A percentile compares a stretch with the other conserved stretches of the same genome.
phyloP scores from a whole-genome alignment of 495 filamentous ascomycete species.

The Lichina pygmaea region DNA sequence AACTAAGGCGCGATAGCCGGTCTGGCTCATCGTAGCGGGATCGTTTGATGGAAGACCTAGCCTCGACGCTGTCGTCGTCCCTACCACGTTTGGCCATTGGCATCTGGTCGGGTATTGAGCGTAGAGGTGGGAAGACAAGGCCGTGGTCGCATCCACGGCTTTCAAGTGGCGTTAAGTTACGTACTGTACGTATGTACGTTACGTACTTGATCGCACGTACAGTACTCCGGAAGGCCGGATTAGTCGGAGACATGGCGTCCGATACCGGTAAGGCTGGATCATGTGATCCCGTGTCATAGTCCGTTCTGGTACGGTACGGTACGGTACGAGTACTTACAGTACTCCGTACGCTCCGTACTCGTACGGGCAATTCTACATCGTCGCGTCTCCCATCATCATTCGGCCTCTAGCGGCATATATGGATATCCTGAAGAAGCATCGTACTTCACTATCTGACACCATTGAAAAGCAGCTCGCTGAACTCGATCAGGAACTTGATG shows the following conservation, averaged over 20 bases:
- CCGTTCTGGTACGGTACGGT: too few species aligned
- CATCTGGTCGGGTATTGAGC: neutral
- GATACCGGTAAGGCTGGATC: neutral
- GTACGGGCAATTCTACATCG: too few species aligned
- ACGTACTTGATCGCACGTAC: too few species aligned
- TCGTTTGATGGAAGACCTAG: conserved; percentile 6
- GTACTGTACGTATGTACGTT: too few species aligned
- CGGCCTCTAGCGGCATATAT: conserved; percentile 1
- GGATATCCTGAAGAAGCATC: conserved; percentile 3
- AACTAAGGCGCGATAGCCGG: conserved; percentile 38
- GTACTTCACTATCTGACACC: neutral
- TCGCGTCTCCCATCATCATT: neutral
- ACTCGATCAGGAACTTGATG: conserved; percentile 1
- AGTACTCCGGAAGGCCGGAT: neutral
- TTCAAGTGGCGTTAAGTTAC: too few species aligned
- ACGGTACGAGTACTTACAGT: neutral
- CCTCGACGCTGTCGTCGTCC: neutral
- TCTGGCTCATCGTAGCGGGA: conserved; percentile 10
- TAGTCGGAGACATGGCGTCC: neutral
- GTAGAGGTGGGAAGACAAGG: neutral
- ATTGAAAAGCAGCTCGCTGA: conserved; percentile 1
- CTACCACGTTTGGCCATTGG: conserved; percentile 1
- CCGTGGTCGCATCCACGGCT: neutral
- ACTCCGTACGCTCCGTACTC: too few species aligned
- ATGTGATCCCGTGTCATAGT: neutral